Percentiles rank a stretch among this genome's conserved stretches.
phyloP scores from a whole-genome alignment of 805 yeast genomes.

The Metschnikowia lunata region DNA sequence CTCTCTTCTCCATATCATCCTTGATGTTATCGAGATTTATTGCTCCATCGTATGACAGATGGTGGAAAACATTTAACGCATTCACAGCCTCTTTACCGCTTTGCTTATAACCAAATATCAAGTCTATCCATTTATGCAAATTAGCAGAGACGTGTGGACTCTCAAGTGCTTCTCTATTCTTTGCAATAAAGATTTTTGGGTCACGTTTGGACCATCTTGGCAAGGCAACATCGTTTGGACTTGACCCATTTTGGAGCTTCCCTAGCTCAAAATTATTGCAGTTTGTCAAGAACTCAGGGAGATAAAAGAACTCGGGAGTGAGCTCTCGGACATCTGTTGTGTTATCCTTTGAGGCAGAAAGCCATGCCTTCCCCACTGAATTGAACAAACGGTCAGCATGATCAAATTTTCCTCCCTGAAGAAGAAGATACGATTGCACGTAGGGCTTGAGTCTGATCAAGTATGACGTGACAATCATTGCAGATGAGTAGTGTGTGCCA shows the following conservation, averaged over 20 bases:
- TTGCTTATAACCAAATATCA: conserved; percentile 79
- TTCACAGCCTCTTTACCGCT: conserved; percentile 64
- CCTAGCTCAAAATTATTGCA: conserved; percentile 70
- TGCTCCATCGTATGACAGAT: conserved; percentile 79
- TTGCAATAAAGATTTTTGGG: conserved; percentile 66
- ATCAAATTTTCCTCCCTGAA: conserved; percentile 87
- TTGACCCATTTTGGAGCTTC: conserved; percentile 54
- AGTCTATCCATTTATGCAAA: conserved; percentile 80
- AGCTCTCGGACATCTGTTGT: conserved; percentile 86
- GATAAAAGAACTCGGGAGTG: conserved; percentile 78
- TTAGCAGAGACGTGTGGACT: conserved; percentile 74
- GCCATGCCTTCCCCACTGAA: conserved; percentile 76
- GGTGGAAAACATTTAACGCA: conserved; percentile 75
- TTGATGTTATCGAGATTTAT: conserved; percentile 68
- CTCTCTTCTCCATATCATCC: conserved; percentile 69
- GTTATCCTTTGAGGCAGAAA: conserved; percentile 70
- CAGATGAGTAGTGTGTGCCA: conserved; percentile 91
- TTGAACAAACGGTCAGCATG: conserved; percentile 81
- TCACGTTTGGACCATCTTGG: conserved; percentile 86
- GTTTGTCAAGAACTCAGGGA: conserved; percentile 75
- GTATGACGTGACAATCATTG: conserved; percentile 86
- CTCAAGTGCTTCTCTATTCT: conserved; percentile 79
- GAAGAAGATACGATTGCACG: conserved; percentile 68
- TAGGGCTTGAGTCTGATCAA: conserved; percentile 75
- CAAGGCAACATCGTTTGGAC: conserved; percentile 57